phyloP scores from a whole-genome alignment of 345 rosid genomes.

The Cardamine chenopodiifolia region DNA sequence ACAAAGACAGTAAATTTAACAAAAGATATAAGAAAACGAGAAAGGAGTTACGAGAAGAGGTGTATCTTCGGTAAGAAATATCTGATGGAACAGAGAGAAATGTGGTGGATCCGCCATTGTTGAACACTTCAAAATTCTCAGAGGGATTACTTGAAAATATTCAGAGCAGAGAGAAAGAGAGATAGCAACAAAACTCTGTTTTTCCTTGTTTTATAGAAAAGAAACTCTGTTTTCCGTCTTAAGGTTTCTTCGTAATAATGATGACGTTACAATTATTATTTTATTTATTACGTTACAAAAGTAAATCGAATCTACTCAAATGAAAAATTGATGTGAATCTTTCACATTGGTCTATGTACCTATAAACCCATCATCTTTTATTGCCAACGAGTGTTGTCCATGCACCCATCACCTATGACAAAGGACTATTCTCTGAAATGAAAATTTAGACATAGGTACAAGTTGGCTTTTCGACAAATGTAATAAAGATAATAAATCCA shows the following conservation, averaged over 20 bases:
- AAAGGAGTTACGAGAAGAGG: conserved; percentile 28
- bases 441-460: neutral
- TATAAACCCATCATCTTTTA: neutral
- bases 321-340: conserved; percentile 3
- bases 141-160: neutral
- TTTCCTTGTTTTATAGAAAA: neutral
- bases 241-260: neutral
- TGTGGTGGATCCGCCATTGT: conserved; percentile 30
- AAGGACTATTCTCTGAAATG: neutral
- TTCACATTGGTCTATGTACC: neutral
- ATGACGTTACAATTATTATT: neutral
- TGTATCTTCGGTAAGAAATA: conserved; percentile 9
- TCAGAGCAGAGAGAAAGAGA: conserved; percentile 5
- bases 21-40: neutral
- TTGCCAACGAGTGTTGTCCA: neutral
- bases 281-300: conserved; percentile 10
- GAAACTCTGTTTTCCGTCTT: neutral
- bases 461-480: neutral
- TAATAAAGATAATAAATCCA: neutral
- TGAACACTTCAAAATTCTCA: neutral
- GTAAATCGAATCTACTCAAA: neutral
- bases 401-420: conserved; percentile 21
- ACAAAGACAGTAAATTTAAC: neutral
- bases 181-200: neutral
- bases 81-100: neutral